phyloP scores from a whole-genome alignment of 495 filamentous ascomycete species.

The Talaromyces liani region DNA sequence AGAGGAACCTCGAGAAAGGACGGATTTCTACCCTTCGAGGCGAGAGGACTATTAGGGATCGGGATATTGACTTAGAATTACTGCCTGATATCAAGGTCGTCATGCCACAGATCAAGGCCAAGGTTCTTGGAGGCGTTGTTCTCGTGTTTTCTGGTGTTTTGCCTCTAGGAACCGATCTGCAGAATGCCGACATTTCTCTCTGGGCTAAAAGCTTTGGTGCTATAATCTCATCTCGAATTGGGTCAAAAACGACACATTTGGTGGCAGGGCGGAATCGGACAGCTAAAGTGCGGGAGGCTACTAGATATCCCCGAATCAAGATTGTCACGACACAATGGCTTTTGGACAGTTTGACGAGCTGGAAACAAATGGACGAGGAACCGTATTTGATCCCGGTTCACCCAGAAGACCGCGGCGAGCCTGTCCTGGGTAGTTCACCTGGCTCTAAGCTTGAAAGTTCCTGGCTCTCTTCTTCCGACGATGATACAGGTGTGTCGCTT shows the following conservation, averaged over 20 bases:
- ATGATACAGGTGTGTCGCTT: slow-evolving; percentile 33
- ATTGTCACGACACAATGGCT: slow-evolving; percentile 92
- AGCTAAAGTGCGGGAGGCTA: slow-evolving; percentile 77
- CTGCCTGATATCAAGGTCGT: slow-evolving; percentile 81
- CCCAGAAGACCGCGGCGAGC: slow-evolving; percentile 49
- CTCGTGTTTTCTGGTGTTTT: slow-evolving; percentile 87
- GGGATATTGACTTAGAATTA: slow-evolving; percentile 52
- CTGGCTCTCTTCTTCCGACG: slow-evolving; percentile 35
- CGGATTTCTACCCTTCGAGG: slow-evolving; percentile 53
- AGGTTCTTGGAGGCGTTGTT: slow-evolving; percentile 58
- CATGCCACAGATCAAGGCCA: slow-evolving; percentile 68
- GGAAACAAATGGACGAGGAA: slow-evolving; percentile 66
- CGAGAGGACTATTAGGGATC: slow-evolving; percentile 42
- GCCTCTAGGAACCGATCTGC: slow-evolving; percentile 68
- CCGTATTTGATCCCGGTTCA: slow-evolving; percentile 64
- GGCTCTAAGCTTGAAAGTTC: slow-evolving; percentile 27
- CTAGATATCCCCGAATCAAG: slow-evolving; percentile 63
- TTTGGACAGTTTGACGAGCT: slow-evolving; percentile 67
- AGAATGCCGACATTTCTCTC: slow-evolving; percentile 71
- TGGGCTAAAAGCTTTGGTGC: slow-evolving; percentile 86
- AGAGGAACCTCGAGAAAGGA: slow-evolving; percentile 42
- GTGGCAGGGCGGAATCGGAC: slow-evolving; percentile 75
- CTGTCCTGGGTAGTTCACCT: slow-evolving; percentile 21
- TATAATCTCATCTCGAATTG: slow-evolving; percentile 52
- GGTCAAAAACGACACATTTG: slow-evolving; percentile 55